Evolutionary conservation across 495 filamentous ascomycete genomes (phyloP).

Genomic region (Talaromyces borbonicus): DNA sequence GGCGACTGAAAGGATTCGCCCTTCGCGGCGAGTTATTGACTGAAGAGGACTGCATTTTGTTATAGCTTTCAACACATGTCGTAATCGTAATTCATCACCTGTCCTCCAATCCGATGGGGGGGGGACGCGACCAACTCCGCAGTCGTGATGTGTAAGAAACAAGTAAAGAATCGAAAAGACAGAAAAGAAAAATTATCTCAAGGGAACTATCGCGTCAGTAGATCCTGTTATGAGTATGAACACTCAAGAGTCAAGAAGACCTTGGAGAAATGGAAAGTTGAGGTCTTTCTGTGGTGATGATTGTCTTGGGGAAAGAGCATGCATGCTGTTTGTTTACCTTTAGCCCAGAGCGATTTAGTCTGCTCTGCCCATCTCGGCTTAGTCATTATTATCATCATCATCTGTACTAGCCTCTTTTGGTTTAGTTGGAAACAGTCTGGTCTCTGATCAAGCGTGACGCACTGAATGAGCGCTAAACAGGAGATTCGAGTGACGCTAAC

Average conservation of each 20-base stretch:
- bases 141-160: background rate
- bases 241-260: no score
- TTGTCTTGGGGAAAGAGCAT: no score
- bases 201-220: no score
- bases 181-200: no score
- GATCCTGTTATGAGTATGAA: no score
- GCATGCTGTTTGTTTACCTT: slow-evolving; percentile 10
- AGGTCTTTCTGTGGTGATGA: no score
- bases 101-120: no score
- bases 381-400: no score
- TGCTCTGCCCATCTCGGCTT: background rate
- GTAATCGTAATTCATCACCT: slow-evolving; percentile 1
- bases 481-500: no score
- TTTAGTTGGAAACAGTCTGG: background rate
- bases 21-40: slow-evolving; percentile 47
- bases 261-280: background rate
- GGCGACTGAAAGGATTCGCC: slow-evolving; percentile 65
- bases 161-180: background rate
- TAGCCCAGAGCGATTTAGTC: slow-evolving; percentile 4
- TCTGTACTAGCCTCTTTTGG: background rate
- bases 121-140: background rate
- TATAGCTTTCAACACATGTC: background rate
- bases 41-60: slow-evolving; percentile 35
- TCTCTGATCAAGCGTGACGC: background rate
- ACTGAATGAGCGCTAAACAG: background rate